Conservation (phyloP, 805 yeast genomes). For the Ogataea saltuana region DNA sequence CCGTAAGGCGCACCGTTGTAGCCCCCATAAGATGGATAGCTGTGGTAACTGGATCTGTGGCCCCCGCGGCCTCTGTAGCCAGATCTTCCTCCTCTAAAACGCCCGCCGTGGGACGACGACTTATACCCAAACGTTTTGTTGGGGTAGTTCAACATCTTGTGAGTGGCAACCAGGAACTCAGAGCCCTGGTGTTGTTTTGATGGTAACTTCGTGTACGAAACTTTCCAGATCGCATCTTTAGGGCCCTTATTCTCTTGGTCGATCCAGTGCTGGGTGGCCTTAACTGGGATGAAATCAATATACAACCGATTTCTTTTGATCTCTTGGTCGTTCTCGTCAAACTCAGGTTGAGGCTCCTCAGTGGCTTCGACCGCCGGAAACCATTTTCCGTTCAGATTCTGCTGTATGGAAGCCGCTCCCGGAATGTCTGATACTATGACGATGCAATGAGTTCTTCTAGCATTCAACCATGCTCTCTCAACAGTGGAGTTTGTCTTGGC, state of each 20-base stretch:
- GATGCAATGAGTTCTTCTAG: slow-evolving; percentile 43
- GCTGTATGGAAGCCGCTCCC: slow-evolving; percentile 41
- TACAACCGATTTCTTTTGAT: slow-evolving; percentile 33
- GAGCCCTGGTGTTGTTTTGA: slow-evolving; percentile 33
- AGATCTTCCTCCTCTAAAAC: slow-evolving; percentile 15
- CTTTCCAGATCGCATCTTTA: slow-evolving; percentile 45
- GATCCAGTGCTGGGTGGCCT: slow-evolving; percentile 47
- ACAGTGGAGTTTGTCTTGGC: slow-evolving; percentile 28
- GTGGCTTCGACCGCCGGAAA: slow-evolving; percentile 32
- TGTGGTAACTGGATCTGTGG: slow-evolving; percentile 5
- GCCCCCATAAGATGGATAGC: slow-evolving; percentile 10
- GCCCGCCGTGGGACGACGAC: slow-evolving; percentile 24
- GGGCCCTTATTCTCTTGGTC: slow-evolving; percentile 48
- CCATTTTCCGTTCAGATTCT: slow-evolving; percentile 36
- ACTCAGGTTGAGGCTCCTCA: slow-evolving; percentile 24
- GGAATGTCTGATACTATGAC: slow-evolving; percentile 41
- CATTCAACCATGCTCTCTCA: slow-evolving; percentile 48
- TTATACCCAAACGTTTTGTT: slow-evolving; percentile 37
- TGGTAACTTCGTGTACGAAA: slow-evolving; percentile 38
- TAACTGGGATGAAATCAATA: slow-evolving; percentile 47
- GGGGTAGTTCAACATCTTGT: slow-evolving; percentile 37
- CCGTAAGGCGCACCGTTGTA: slow-evolving; percentile 8
- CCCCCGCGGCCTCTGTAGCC: slow-evolving; percentile 12
- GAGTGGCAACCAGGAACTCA: slow-evolving; percentile 33
- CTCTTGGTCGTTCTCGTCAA: slow-evolving; percentile 23